Evolutionary conservation across 306 rosid species (phyloP).

Genomic region (Urtica urens): DNA sequence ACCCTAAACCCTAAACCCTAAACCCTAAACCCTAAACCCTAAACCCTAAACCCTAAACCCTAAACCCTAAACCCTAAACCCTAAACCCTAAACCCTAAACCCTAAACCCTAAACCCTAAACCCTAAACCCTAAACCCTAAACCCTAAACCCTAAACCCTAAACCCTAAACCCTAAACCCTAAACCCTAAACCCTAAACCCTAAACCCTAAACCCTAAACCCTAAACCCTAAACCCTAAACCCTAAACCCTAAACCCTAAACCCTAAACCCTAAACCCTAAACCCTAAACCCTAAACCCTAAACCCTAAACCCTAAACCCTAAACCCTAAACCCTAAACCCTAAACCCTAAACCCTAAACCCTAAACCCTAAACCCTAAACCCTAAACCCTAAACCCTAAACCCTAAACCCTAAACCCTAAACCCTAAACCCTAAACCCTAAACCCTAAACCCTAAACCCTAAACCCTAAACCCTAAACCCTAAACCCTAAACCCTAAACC

Average conservation of each 20-base stretch:
- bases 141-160: not conserved
- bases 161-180: slow-evolving; percentile 3
- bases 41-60: slow-evolving; percentile 5
- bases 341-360: slow-evolving; percentile 12
- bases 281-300: slow-evolving; percentile 9
- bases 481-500: slow-evolving; percentile 9
- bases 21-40: slow-evolving; percentile 3
- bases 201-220: slow-evolving; percentile 14
- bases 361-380: slow-evolving; percentile 12
- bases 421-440: slow-evolving; percentile 12
- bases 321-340: slow-evolving; percentile 11
- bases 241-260: slow-evolving; percentile 3
- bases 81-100: slow-evolving; percentile 9
- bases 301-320: slow-evolving; percentile 15
- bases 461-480: slow-evolving; percentile 16
- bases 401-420: slow-evolving; percentile 10
- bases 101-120: not conserved
- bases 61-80: slow-evolving; percentile 10
- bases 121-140: slow-evolving; percentile 7
- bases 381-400: not conserved
- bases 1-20: not conserved
- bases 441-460: slow-evolving; percentile 16
- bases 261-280: slow-evolving; percentile 11
- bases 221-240: slow-evolving; percentile 11
- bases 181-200: slow-evolving; percentile 5